Evolutionary conservation across 2,329 filamentous ascomycete genomes (phyloP).

Genomic region (Ophiocordyceps sinensis): DNA sequence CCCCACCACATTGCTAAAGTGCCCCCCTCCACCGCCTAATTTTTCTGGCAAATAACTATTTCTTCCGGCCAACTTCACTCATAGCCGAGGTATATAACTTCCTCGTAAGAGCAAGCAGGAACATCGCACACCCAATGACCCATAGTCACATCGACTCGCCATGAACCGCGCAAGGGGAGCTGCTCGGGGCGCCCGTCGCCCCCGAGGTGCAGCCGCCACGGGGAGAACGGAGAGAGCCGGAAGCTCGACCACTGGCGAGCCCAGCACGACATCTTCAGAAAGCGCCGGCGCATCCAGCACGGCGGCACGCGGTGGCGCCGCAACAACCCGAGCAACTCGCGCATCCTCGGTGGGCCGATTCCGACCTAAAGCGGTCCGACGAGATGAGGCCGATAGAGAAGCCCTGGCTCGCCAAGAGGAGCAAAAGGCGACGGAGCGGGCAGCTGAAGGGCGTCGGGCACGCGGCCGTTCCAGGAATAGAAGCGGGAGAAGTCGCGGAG

Average conservation of each 20-base stretch:
- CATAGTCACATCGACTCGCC: slow-evolving; percentile 1
- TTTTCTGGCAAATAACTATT: no score
- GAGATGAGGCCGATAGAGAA: slow-evolving; percentile 35
- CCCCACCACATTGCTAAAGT: slow-evolving; percentile 21
- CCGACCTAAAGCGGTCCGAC: slow-evolving; percentile 31
- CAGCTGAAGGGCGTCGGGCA: slow-evolving; percentile 23
- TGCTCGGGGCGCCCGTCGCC: slow-evolving; percentile 16
- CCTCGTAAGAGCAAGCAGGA: no score
- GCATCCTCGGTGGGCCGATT: slow-evolving; percentile 25
- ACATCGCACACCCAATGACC: no score
- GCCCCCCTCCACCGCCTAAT: slow-evolving; percentile 9
- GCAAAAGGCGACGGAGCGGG: slow-evolving; percentile 25
- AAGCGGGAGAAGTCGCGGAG: slow-evolving; percentile 27
- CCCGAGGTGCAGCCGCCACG: slow-evolving; percentile 1
- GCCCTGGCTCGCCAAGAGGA: slow-evolving; percentile 28
- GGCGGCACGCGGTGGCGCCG: slow-evolving; percentile 14
- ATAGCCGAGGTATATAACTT: no score
- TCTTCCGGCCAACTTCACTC: no score
- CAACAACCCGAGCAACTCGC: slow-evolving; percentile 19
- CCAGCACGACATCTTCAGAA: slow-evolving; percentile 2
- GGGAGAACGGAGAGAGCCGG: background rate
- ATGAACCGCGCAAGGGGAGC: slow-evolving; percentile 20
- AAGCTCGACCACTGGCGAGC: background rate
- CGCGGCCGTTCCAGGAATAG: slow-evolving; percentile 24
- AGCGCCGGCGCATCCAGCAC: slow-evolving; percentile 9